Evolutionary conservation across 257 asterid species (phyloP), one percentile per base, ranked within the genome.

Genomic region (Nicotiana tabacum): DNA sequence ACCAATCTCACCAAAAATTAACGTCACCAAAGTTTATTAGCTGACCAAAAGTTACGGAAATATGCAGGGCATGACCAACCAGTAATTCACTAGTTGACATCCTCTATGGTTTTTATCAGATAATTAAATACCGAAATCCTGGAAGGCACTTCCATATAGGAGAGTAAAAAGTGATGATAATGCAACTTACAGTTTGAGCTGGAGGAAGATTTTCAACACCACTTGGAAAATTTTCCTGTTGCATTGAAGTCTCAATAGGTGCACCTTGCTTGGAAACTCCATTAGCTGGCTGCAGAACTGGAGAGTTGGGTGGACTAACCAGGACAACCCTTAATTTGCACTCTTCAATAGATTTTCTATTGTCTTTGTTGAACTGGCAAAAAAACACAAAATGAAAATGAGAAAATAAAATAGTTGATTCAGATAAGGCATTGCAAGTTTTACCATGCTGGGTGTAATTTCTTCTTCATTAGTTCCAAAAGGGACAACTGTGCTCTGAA

Each of bases 401-500:
- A 66, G 82, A 74, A 79, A 55, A 62, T 55, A 81, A 66, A 35
- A 32, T 81, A 53, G 37, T 51, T 13, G 4, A 48, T 74, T 69
- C 9, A 48, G 80, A 87, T 27, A 37, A 43, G 15, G 58, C 77
- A 35, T 11, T 84, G 82, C 82, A 85, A 57, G 6, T 77, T 90
- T 68, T 91, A 95, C 98, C 95, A 95, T 88, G 88, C 86, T 84
- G 84, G 97, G 84, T 39, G 91, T 85, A 80, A 92, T 91, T 78
- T 89, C 95, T 57, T 93, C 98, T 77, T 93, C 97, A 58, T 88
- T 85, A 83, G 89, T 89, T 84, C 97, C 97, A 88, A 85, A 90
- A 7, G 96, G 93, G 58, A 91, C 93, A 84, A 92, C 88, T 9
- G 97, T 90, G 88, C 93, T 85, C 90, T 95, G 98, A 85, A 95